phyloP scores from a whole-genome alignment of 768 basidiomycete genomes.

The Wakefieldia striispora region DNA sequence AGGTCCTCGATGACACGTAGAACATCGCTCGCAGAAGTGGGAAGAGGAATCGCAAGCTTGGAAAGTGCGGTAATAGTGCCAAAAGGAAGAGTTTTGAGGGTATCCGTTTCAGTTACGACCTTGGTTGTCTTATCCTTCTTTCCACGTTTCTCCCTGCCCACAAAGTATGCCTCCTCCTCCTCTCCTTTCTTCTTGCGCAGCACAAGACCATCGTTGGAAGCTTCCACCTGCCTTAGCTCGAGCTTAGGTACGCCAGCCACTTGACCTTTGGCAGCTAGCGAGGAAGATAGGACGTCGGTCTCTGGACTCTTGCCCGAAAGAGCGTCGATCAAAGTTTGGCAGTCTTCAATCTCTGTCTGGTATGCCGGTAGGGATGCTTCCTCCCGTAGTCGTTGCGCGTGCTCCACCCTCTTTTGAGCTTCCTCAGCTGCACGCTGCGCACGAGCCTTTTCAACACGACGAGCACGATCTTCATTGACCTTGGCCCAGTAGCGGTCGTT shows the following conservation, averaged over 20 bases:
- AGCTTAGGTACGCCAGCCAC: conserved; percentile 73
- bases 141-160: conserved; percentile 64
- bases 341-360: conserved; percentile 93
- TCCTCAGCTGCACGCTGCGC: conserved; percentile 77
- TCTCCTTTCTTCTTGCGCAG: conserved; percentile 91
- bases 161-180: conserved; percentile 79
- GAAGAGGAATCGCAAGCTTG: conserved; percentile 86
- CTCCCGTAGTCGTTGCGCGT: conserved; percentile 78
- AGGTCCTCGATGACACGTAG: conserved; percentile 86
- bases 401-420: conserved; percentile 74
- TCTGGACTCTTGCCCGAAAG: conserved; percentile 67
- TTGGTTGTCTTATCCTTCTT: conserved; percentile 53
- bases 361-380: conserved; percentile 90
- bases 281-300: conserved; percentile 40
- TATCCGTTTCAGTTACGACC: conserved; percentile 34
- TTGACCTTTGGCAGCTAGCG: conserved; percentile 39
- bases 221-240: conserved; percentile 83
- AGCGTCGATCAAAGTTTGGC: conserved; percentile 86
- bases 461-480: conserved; percentile 83
- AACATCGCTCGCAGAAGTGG: conserved; percentile 71
- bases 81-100: conserved; percentile 67
- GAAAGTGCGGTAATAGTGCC: conserved; percentile 87
- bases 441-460: conserved; percentile 74
- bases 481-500: conserved; percentile 83
- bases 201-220: conserved; percentile 60